These are phyloP conservation scores for Suillus luteus DNA, from an alignment of 768 basidiomycete species.

Conservation along the genomic window DNA sequence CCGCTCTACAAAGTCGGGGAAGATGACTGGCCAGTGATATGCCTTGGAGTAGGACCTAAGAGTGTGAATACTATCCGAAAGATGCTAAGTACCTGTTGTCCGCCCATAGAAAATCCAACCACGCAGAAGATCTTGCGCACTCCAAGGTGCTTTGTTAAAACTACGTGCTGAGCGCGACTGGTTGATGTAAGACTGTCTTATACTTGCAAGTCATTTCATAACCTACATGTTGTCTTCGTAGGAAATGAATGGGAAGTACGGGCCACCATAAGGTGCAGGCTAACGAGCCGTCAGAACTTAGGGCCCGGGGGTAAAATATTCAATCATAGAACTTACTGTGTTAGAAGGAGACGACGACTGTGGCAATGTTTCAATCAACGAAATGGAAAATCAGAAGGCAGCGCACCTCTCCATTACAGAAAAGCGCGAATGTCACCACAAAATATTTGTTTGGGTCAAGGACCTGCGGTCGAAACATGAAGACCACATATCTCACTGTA, in stretches of 20 bases:
- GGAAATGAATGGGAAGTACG: conserved; percentile 58
- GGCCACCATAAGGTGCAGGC: conserved; percentile 57
- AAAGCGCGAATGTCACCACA: conserved; percentile 56
- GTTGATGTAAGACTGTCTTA: not conserved
- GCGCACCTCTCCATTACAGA: conserved; percentile 59
- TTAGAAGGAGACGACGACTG: conserved; percentile 67
- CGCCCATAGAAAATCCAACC: conserved; percentile 62
- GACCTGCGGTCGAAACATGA: conserved; percentile 31
- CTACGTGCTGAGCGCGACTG: conserved; percentile 57
- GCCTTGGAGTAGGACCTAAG: conserved; percentile 35
- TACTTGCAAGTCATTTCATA: not conserved
- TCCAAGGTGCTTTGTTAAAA: conserved; percentile 48
- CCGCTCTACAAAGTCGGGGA: conserved; percentile 56
- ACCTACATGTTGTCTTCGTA: conserved; percentile 60
- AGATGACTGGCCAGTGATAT: conserved; percentile 60
- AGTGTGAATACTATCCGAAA: conserved; percentile 21
- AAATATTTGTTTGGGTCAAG: conserved; percentile 54
- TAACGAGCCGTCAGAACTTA: conserved; percentile 20
- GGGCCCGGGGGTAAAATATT: not conserved
- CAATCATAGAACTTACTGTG: conserved; percentile 38
- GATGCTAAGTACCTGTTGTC: conserved; percentile 42
- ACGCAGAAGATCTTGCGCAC: conserved; percentile 47
- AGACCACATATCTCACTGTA: not conserved
- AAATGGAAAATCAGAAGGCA: not conserved
- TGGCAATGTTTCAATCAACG: conserved; percentile 5